Evolutionary conservation across 2,329 filamentous ascomycete genomes (phyloP).

Genomic region (Hypoxylon sp.): DNA sequence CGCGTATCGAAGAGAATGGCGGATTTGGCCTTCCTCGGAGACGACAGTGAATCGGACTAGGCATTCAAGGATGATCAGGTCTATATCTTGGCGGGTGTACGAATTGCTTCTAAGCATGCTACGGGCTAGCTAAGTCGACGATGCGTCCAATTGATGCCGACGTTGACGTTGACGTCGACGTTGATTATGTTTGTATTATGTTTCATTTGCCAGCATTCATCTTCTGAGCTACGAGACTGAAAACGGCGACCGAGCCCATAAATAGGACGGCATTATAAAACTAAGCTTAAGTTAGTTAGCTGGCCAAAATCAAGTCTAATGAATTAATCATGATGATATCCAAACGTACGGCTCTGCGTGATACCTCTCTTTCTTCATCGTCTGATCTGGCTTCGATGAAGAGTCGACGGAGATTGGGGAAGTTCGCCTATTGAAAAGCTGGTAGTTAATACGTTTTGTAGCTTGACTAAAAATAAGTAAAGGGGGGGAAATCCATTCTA

Average conservation of each 20-base stretch:
- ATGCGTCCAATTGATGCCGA: no score
- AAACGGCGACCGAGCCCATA: slow-evolving; percentile 94
- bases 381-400: slow-evolving; percentile 95
- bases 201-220: slow-evolving; percentile 68
- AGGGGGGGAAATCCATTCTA: no score
- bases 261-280: slow-evolving; percentile 98
- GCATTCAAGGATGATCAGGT: slow-evolving; percentile 1
- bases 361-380: slow-evolving; percentile 93
- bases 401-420: slow-evolving; percentile 93
- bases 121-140: no score
- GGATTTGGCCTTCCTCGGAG: slow-evolving; percentile 72
- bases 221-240: slow-evolving; percentile 90
- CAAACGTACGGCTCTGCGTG: slow-evolving; percentile 84
- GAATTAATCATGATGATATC: no score
- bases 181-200: no score
- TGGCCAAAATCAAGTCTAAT: no score
- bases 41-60: slow-evolving; percentile 72
- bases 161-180: slow-evolving; percentile 3
- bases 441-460: no score
- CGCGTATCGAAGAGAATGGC: slow-evolving; percentile 57
- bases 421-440: slow-evolving; percentile 79
- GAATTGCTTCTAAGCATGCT: not conserved
- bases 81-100: no score
- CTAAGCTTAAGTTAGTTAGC: slow-evolving; percentile 57
- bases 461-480: no score